Conservation (phyloP, 768 basidiomycete species). For the Rhizopogon sp. region DNA sequence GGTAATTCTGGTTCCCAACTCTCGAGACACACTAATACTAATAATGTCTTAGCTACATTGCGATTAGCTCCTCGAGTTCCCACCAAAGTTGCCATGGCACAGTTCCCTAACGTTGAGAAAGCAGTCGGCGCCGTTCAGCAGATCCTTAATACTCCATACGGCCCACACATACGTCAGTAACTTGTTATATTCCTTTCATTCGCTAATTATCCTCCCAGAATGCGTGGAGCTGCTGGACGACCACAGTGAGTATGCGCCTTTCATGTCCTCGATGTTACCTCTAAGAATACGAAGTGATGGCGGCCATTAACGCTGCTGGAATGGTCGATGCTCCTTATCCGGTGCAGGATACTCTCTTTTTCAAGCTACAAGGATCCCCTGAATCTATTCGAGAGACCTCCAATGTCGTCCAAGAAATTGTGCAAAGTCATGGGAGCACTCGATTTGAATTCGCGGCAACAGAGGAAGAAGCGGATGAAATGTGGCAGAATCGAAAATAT, state of each 20-base stretch:
- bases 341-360: conserved; percentile 77
- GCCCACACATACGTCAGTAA: conserved; percentile 67
- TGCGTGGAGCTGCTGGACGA: conserved; percentile 88
- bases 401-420: conserved; percentile 52
- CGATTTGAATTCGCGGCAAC: conserved; percentile 70
- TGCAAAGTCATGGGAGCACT: conserved; percentile 60
- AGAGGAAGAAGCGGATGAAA: conserved; percentile 66
- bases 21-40: background rate
- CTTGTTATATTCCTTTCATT: background rate
- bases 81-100: conserved; percentile 82
- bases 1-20: conserved; percentile 36
- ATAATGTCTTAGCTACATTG: conserved; percentile 49
- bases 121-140: conserved; percentile 83
- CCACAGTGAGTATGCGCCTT: conserved; percentile 38
- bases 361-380: conserved; percentile 84
- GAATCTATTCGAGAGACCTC: conserved; percentile 54
- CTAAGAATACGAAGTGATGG: conserved; percentile 50
- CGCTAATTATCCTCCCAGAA: conserved; percentile 38
- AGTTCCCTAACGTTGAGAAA: conserved; percentile 73
- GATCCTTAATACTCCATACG: conserved; percentile 63
- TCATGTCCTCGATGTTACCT: background rate
- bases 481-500: conserved; percentile 88
- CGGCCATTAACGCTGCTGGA: conserved; percentile 67
- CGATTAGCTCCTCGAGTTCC: conserved; percentile 78
- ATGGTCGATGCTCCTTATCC: conserved; percentile 58